These are phyloP conservation scores for Apophysomyces variabilis DNA, from an alignment of 371 early-diverging fungal species.

Conservation along the genomic window DNA sequence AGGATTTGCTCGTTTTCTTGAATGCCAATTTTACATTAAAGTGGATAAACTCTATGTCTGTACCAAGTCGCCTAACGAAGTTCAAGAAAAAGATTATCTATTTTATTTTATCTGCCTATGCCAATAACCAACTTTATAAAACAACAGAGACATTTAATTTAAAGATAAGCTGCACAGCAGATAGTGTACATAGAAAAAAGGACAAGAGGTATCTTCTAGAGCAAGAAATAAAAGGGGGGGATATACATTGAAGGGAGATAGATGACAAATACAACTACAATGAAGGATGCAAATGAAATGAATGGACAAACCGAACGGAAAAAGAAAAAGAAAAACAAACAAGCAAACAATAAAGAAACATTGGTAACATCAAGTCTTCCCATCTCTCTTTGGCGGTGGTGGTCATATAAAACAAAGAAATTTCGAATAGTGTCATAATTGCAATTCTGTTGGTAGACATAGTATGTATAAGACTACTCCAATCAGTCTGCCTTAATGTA, in stretches of 20 bases:
- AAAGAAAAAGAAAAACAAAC: neutral
- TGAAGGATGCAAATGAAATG: conserved; percentile 5
- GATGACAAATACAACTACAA: conserved; percentile 9
- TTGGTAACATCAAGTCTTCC: neutral
- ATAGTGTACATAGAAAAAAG: conserved; percentile 1
- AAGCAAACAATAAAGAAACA: neutral
- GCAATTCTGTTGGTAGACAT: neutral
- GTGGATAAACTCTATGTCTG: no score
- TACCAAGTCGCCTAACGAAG: no score
- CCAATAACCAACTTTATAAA: neutral
- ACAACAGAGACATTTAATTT: neutral
- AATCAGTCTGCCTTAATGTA: neutral
- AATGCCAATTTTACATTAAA: no score
- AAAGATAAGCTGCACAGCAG: conserved; percentile 4
- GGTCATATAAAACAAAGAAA: neutral
- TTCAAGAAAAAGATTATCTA: no score
- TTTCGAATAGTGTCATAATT: neutral
- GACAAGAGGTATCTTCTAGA: conserved; percentile 4
- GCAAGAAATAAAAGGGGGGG: neutral
- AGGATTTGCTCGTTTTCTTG: no score
- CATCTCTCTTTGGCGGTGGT: neutral
- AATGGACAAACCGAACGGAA: neutral
- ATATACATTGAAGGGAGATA: conserved; percentile 1
- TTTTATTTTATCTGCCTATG: no score
- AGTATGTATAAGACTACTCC: neutral